Conservation (phyloP, 2,329 filamentous ascomycete species). For the Monosporascus ibericus region DNA sequence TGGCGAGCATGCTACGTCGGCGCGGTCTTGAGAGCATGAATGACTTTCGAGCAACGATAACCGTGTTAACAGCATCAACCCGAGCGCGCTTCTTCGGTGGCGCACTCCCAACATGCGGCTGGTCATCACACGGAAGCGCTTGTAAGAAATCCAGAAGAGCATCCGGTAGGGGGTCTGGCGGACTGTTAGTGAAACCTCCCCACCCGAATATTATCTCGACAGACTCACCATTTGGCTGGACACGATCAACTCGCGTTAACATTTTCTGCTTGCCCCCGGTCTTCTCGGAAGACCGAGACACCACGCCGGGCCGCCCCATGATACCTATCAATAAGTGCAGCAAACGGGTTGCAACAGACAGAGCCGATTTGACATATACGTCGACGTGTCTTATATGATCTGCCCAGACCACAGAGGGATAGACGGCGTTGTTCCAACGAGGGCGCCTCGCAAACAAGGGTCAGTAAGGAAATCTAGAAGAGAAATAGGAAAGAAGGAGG, state of each 20-base stretch:
- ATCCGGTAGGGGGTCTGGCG: background rate
- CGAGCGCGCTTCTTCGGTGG: slow-evolving; percentile 16
- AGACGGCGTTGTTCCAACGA: background rate
- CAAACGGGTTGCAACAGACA: background rate
- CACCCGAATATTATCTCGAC: background rate
- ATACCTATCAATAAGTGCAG: too few species aligned
- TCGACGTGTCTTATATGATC: background rate
- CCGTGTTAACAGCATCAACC: slow-evolving; percentile 9
- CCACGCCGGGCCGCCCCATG: background rate
- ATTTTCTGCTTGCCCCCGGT: background rate
- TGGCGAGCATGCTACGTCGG: background rate
- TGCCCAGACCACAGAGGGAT: background rate
- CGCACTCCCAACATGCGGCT: slow-evolving; percentile 2
- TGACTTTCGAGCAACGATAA: slow-evolving; percentile 13
- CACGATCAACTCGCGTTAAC: background rate
- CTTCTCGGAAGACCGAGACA: background rate
- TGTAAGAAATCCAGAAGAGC: slow-evolving; percentile 5
- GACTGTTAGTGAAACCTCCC: background rate
- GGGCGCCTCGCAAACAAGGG: background rate
- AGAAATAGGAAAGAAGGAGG: background rate
- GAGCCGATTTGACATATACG: background rate
- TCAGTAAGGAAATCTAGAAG: background rate
- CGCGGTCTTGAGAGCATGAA: slow-evolving; percentile 12
- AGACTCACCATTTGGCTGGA: background rate
- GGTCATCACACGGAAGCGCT: background rate